Conservation (phyloP, 306 rosid genomes). For the Crataegus laevigata region DNA sequence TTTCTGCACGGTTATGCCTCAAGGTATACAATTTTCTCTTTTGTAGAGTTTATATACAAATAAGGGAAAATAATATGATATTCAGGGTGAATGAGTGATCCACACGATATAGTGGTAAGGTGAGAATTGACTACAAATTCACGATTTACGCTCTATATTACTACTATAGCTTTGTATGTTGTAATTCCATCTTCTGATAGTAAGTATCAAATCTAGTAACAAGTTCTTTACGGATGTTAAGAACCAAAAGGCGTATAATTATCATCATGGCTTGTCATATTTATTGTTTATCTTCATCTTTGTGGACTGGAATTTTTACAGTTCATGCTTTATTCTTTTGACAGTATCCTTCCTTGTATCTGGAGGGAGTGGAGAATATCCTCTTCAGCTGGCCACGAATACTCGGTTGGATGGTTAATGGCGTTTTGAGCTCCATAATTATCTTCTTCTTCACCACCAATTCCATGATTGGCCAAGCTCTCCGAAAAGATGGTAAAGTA, state of each 20-base stretch:
- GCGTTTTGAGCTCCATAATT: conserved; percentile 57
- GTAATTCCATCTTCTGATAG: background rate
- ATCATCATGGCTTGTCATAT: background rate
- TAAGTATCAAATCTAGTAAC: background rate
- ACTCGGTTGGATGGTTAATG: conserved; percentile 74
- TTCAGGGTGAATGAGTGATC: background rate
- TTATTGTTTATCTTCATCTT: background rate
- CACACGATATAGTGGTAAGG: background rate
- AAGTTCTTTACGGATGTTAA: background rate
- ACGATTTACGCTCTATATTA: background rate
- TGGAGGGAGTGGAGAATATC: conserved; percentile 61
- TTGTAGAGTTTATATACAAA: background rate
- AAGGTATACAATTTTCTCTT: conserved; percentile 42
- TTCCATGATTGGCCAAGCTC: conserved; percentile 47
- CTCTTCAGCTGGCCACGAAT: conserved; percentile 86
- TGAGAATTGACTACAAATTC: background rate
- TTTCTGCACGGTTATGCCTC: conserved; percentile 69
- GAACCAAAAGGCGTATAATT: too few species aligned
- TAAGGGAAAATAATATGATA: background rate
- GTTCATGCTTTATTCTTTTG: conserved; percentile 2
- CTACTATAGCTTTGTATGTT: background rate
- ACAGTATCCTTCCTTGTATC: conserved; percentile 65
- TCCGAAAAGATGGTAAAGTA: conserved; percentile 58
- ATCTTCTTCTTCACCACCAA: conserved; percentile 68
- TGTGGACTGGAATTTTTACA: background rate